Evolutionary conservation across 306 rosid species (phyloP).

Genomic region (Lathyrus sativus): DNA sequence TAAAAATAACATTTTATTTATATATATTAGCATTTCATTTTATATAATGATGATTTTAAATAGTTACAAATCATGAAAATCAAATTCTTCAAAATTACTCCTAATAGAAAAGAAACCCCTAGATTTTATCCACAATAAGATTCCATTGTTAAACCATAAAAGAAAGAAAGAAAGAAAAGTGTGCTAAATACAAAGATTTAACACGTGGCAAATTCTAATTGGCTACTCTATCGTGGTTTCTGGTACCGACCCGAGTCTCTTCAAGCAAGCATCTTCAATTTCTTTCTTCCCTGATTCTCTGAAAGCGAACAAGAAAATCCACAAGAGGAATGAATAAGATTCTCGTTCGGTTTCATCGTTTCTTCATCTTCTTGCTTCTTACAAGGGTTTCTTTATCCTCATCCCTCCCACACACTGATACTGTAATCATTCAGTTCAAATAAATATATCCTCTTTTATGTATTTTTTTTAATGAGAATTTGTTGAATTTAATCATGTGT

Average conservation of each 20-base stretch:
- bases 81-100: too few species aligned
- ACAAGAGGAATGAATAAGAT: constrained; percentile 37
- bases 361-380: constrained; percentile 39
- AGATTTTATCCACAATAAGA: too few species aligned
- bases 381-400: constrained; percentile 45
- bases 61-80: too few species aligned
- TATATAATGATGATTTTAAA: too few species aligned
- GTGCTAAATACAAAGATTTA: neutral
- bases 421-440: constrained; percentile 16
- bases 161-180: constrained; percentile 1
- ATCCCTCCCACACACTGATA: constrained; percentile 29
- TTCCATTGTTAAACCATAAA: neutral
- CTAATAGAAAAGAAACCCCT: too few species aligned
- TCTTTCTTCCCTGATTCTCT: neutral
- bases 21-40: neutral
- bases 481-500: constrained; percentile 19
- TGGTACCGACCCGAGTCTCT: constrained; percentile 10
- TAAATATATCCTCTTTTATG: too few species aligned
- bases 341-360: constrained; percentile 27
- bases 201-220: constrained; percentile 38
- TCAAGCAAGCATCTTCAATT: constrained; percentile 24
- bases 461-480: neutral
- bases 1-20: too few species aligned
- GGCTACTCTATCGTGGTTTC: constrained; percentile 41
- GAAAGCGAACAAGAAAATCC: constrained; percentile 23